Percentiles rank a stretch among this genome's conserved stretches.
Conservation (phyloP, 345 rosid genomes). For the Rhodamnia rubescens region DNA sequence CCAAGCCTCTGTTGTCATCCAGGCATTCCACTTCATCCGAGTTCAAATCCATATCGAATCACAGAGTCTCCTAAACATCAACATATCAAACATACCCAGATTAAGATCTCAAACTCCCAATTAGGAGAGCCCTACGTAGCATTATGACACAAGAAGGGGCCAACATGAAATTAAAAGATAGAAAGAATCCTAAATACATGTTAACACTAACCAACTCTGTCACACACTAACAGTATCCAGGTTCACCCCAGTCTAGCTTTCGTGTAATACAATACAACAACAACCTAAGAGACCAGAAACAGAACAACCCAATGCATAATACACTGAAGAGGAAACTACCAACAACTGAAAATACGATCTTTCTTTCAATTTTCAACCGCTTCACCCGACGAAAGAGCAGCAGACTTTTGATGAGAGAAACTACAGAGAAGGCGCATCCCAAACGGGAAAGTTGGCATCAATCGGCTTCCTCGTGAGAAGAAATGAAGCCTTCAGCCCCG, state of each 20-base stretch:
- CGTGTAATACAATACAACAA: neutral
- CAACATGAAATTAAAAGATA: neutral
- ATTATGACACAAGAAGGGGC: neutral
- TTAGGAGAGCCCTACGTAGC: neutral
- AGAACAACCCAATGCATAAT: neutral
- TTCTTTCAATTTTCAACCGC: neutral
- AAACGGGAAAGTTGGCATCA: neutral
- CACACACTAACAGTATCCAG: neutral
- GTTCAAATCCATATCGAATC: neutral
- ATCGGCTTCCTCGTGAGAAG: neutral
- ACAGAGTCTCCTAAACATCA: neutral
- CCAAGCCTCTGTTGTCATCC: neutral
- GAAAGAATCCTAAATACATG: neutral
- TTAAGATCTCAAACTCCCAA: neutral
- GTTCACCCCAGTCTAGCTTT: neutral
- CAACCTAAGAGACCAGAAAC: neutral
- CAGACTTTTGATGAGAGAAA: neutral
- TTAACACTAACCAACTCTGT: neutral
- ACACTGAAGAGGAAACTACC: neutral
- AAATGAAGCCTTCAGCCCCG: neutral
- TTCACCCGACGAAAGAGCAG: neutral
- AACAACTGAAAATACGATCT: neutral
- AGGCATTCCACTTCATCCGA: conserved; percentile 3
- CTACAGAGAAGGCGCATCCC: neutral
- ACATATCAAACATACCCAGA: neutral